Conservation (phyloP, 148 eudicot species). For the Spergularia marina region DNA sequence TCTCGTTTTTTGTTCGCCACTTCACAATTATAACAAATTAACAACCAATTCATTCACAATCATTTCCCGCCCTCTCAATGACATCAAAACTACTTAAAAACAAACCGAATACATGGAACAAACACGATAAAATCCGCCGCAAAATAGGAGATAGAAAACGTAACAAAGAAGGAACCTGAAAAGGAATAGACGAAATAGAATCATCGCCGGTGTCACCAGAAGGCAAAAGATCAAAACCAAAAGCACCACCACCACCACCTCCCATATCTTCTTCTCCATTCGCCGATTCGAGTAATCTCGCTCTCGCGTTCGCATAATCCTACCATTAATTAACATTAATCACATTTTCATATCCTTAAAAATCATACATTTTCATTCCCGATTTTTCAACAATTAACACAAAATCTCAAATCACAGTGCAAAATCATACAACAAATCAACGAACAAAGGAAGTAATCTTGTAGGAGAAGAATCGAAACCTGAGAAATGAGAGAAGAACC, state of each 20-base stretch:
- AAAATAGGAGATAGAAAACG: neutral
- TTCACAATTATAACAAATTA: constrained; percentile 2
- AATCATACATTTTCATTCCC: neutral
- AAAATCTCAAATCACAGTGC: neutral
- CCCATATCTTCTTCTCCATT: constrained; percentile 25
- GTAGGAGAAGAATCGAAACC: constrained; percentile 12
- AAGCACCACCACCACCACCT: constrained; percentile 5
- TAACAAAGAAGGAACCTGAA: constrained; percentile 54
- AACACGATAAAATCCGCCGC: neutral
- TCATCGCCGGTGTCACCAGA: constrained; percentile 70
- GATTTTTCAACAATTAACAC: neutral
- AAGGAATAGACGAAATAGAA: constrained; percentile 55
- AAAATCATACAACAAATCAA: neutral
- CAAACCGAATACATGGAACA: neutral
- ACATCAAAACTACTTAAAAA: neutral
- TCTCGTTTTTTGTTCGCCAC: neutral
- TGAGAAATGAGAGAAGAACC: constrained; percentile 59
- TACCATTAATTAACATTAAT: constrained; percentile 21
- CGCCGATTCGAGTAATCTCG: constrained; percentile 33
- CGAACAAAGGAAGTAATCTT: neutral
- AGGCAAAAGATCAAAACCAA: constrained; percentile 45
- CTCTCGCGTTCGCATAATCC: constrained; percentile 27
- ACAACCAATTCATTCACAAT: neutral
- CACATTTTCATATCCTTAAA: neutral
- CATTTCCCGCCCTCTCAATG: neutral